A percentile compares a stretch with the other conserved stretches of the same genome.
These are phyloP conservation scores for Allantophomopsis lycopodina DNA, from an alignment of 2,329 filamentous ascomycete genomes.

Conservation along the genomic window DNA sequence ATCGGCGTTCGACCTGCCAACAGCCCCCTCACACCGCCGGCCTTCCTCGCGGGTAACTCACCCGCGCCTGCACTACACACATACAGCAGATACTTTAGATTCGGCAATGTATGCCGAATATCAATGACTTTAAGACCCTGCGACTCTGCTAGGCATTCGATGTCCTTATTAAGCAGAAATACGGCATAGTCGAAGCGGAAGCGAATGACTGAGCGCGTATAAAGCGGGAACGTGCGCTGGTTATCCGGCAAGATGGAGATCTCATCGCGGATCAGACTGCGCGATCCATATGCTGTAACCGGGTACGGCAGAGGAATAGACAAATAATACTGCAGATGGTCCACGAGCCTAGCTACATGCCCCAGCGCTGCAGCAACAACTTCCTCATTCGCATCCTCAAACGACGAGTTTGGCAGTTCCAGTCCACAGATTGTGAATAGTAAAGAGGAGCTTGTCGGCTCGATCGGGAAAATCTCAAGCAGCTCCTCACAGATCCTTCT, in stretches of 20 bases:
- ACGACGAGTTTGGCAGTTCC: constrained; percentile 66
- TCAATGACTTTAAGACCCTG: constrained; percentile 74
- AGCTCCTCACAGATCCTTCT: constrained; percentile 81
- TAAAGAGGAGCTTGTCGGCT: constrained; percentile 49
- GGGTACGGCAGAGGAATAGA: constrained; percentile 69
- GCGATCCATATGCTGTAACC: constrained; percentile 57
- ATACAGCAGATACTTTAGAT: constrained; percentile 85
- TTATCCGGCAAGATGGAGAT: constrained; percentile 38
- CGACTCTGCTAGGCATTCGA: constrained; percentile 53
- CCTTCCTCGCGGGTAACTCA: constrained; percentile 46
- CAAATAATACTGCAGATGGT: constrained; percentile 72
- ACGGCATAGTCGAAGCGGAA: constrained; percentile 95
- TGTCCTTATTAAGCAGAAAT: constrained; percentile 92
- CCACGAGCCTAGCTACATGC: constrained; percentile 61
- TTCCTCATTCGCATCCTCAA: constrained; percentile 58
- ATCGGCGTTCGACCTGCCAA: constrained; percentile 26
- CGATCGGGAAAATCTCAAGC: constrained; percentile 65
- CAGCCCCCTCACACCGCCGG: constrained; percentile 44
- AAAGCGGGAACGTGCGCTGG: constrained; percentile 66
- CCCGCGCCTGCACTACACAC: constrained; percentile 69
- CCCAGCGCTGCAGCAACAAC: constrained; percentile 70
- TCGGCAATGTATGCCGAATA: constrained; percentile 82
- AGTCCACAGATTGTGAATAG: constrained; percentile 75
- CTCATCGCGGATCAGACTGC: constrained; percentile 62
- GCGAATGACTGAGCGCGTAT: constrained; percentile 55